phyloP scores from a whole-genome alignment of 805 yeast genomes.

The Sugiyamaella floridensis region DNA sequence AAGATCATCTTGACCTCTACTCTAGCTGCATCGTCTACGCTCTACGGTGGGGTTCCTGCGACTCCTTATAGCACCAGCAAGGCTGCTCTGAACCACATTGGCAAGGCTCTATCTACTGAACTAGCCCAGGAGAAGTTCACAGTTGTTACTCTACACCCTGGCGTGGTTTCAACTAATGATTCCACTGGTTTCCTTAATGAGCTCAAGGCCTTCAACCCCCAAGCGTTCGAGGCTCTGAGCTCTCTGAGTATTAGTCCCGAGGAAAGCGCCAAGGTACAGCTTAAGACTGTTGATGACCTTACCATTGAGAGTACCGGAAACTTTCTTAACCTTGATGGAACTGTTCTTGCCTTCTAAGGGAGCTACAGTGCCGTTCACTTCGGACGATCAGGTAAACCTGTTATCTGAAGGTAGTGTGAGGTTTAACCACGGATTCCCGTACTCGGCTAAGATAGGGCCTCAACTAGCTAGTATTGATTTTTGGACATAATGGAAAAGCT shows the following conservation, averaged over 20 bases:
- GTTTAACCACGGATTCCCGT: too few species aligned
- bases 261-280: conserved; percentile 20
- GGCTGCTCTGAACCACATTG: conserved; percentile 34
- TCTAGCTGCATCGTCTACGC: conserved; percentile 24
- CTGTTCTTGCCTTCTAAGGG: conserved; percentile 3
- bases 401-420: too few species aligned
- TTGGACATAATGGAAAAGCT: too few species aligned
- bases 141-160: conserved; percentile 35
- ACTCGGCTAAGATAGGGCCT: too few species aligned
- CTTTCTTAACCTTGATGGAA: conserved; percentile 11
- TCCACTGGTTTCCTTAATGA: conserved; percentile 11
- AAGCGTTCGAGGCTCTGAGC: conserved; percentile 1
- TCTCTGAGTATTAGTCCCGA: conserved; percentile 18
- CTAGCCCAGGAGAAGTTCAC: conserved; percentile 24
- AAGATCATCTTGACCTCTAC: conserved; percentile 28
- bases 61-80: conserved; percentile 35
- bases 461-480: too few species aligned
- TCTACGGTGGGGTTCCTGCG: conserved; percentile 14
- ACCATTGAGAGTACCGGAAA: conserved; percentile 24
- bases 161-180: conserved; percentile 34
- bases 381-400: too few species aligned
- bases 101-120: conserved; percentile 27
- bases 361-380: too few species aligned
- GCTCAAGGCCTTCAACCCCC: conserved; percentile 4
- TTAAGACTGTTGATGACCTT: conserved; percentile 20